Evolutionary conservation across 352 stramenopile genomes (phyloP), one percentile per base, ranked within the genome.

Genomic region (Phytopythium montanum): DNA sequence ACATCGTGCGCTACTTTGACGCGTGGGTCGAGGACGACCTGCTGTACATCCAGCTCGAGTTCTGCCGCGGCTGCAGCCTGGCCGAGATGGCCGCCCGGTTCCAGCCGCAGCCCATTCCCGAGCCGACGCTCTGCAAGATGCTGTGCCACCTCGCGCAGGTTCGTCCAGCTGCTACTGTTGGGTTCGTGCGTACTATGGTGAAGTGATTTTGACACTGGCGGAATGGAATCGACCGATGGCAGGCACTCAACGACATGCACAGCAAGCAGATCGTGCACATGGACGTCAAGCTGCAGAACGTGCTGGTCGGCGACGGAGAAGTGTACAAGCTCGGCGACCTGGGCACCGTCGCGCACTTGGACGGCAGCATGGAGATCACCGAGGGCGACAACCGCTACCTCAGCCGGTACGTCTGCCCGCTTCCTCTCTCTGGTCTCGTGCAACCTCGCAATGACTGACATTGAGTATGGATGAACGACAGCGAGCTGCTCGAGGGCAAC

Each of bases 1-100:
- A 95, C 54, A 62, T 95, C 33, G 79, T 95, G 48, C 86, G 81
- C 12, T 95, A 95, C 68, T 94, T 91, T 65, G 82, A 94, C 68
- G 86, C 86, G 39, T 95, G 86, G 86, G 87, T 95, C 63, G 86
- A 95, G 70, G 81, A 95, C 59, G 82, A 95, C 13, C 55, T 94
- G 66, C 74, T 95, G 14, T 95, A 95, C 64, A 95, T 95, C 45
- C 86, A 95, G 56, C 72, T 94, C 41, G 86, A 94, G 70, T 73
- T 83, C 55, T 82, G 87, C 46, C 68, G 72, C 10, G 79, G 80
- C 29, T 92, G 84, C 62, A 90, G 70, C 36, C 68, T 95, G 41
- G 64, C 72, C 60, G 64, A 64, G 2, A 77, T 95, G 41, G 67
- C 91, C 53, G 83, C 88, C 56, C 76, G 82, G 55, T 79, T 73